These are phyloP conservation scores for Aspergillus alliaceus DNA, from an alignment of 2,329 filamentous ascomycete species.

Conservation along the genomic window DNA sequence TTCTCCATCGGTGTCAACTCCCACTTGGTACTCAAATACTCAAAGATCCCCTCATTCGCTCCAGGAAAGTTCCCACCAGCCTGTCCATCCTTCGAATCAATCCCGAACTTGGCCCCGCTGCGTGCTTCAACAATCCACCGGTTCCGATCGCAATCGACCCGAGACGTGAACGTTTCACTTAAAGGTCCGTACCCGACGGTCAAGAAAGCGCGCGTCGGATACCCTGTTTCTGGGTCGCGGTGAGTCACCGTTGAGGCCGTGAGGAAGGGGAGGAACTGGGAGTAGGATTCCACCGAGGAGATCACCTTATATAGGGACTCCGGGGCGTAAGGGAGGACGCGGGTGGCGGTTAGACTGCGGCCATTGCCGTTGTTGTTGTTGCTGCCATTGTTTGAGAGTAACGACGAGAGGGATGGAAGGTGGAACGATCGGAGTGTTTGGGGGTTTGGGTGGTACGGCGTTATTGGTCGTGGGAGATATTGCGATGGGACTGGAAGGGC, in stretches of 20 bases:
- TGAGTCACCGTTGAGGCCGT: slow-evolving; percentile 72
- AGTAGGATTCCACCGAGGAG: slow-evolving; percentile 83
- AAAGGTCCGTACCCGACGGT: slow-evolving; percentile 83
- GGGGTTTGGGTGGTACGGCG: background rate
- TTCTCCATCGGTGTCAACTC: slow-evolving; percentile 40
- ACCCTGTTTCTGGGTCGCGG: slow-evolving; percentile 57
- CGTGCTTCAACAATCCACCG: slow-evolving; percentile 69
- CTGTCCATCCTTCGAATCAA: slow-evolving; percentile 57
- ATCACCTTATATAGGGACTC: slow-evolving; percentile 77
- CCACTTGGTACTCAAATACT: slow-evolving; percentile 47
- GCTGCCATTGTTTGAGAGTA: slow-evolving; percentile 18
- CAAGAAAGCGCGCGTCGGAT: slow-evolving; percentile 73
- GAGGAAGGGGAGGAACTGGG: slow-evolving; percentile 89
- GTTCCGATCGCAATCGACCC: slow-evolving; percentile 73
- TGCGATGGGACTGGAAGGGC: background rate
- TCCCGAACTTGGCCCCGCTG: slow-evolving; percentile 44
- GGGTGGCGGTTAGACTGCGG: slow-evolving; percentile 70
- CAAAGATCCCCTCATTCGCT: slow-evolving; percentile 49
- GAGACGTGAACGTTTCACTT: slow-evolving; percentile 78
- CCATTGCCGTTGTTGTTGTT: slow-evolving; percentile 29
- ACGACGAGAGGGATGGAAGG: slow-evolving; percentile 30
- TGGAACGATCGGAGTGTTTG: slow-evolving; percentile 21
- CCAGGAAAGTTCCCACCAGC: slow-evolving; percentile 56
- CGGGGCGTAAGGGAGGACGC: slow-evolving; percentile 73
- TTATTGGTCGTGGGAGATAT: background rate